phyloP scores from a whole-genome alignment of 331 rosid genomes.

The Rosa hybrid region DNA sequence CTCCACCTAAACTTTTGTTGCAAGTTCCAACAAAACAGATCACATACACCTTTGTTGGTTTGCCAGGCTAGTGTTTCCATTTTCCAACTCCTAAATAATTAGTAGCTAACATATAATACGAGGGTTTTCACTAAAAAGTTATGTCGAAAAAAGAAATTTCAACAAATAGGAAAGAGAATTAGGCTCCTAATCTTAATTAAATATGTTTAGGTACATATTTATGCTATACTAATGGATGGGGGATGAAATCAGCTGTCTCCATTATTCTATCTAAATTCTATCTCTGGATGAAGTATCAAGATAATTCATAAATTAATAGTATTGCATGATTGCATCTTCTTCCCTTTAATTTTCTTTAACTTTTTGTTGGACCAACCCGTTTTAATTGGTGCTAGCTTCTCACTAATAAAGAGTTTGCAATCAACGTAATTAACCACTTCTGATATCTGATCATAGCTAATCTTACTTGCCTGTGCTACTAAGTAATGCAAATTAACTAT shows the following conservation, averaged over 20 bases:
- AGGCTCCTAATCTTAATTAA: no score
- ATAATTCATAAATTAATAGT: not conserved
- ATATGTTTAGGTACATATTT: not conserved
- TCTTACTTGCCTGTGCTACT: not conserved
- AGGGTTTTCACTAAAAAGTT: no score
- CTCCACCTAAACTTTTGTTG: conserved; percentile 1
- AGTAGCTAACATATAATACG: no score
- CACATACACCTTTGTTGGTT: not conserved
- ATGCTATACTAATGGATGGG: not conserved
- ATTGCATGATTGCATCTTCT: not conserved
- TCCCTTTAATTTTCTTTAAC: not conserved
- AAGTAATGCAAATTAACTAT: not conserved
- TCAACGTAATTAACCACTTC: not conserved
- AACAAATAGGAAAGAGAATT: no score
- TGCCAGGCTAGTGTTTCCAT: not conserved
- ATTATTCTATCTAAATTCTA: no score
- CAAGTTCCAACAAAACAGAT: conserved; percentile 5
- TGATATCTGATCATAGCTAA: not conserved
- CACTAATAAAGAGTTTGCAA: not conserved
- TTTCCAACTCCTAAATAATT: no score
- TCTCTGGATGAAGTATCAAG: not conserved
- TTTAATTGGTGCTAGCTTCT: not conserved
- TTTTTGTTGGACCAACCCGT: not conserved
- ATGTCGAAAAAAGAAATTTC: no score
- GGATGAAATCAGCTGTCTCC: no score